phyloP scores from a whole-genome alignment of 306 rosid species.

The Ormosia emarginata region DNA sequence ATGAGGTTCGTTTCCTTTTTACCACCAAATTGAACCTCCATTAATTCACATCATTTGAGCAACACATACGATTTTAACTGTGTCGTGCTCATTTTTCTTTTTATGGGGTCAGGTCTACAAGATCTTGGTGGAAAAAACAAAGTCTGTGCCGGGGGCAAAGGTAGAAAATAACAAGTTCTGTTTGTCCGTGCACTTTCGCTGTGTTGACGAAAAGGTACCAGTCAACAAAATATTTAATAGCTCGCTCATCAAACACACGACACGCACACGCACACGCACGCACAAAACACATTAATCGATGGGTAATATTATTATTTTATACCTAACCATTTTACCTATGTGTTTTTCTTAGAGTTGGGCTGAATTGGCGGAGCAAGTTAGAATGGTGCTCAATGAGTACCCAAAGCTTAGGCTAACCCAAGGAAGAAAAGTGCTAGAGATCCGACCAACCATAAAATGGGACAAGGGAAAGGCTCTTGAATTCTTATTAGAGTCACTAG shows the following conservation, averaged over 20 bases:
- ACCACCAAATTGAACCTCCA: background rate
- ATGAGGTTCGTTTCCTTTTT: conserved; percentile 56
- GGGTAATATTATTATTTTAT: conserved; percentile 1
- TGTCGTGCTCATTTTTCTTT: background rate
- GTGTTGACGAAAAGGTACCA: conserved; percentile 86
- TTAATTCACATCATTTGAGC: background rate
- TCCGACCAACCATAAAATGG: conserved; percentile 93
- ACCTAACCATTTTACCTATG: background rate
- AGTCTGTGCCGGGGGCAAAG: conserved; percentile 63
- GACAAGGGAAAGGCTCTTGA: conserved; percentile 98
- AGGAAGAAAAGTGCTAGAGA: conserved; percentile 85
- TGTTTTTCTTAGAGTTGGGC: conserved; percentile 57
- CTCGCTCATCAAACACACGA: background rate
- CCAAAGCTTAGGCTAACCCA: conserved; percentile 69
- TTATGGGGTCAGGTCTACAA: conserved; percentile 51
- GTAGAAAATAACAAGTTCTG: conserved; percentile 94
- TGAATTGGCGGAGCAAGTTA: conserved; percentile 67
- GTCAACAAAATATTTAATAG: conserved; percentile 14
- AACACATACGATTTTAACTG: background rate
- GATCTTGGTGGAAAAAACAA: conserved; percentile 64
- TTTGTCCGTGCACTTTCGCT: conserved; percentile 85
- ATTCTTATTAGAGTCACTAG: conserved; percentile 76
- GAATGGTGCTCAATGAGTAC: conserved; percentile 50
- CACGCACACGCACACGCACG: background rate
- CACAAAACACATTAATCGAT: background rate